Evolutionary conservation across 371 early-diverging fungal genomes (phyloP).

Genomic region (Rhizomucor miehei): DNA sequence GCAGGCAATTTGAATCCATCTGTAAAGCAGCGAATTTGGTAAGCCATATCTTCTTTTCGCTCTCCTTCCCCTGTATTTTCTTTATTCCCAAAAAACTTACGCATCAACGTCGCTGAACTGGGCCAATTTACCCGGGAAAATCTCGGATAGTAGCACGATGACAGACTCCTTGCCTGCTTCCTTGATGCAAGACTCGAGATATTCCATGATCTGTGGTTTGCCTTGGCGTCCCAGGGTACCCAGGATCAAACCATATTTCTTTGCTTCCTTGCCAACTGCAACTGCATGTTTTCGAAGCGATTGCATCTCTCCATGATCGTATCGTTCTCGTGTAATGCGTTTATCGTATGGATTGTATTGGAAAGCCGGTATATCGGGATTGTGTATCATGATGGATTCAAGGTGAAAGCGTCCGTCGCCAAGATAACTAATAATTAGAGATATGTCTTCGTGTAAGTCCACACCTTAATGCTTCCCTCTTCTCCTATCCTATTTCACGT

Average conservation of each 20-base stretch:
- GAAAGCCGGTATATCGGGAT: conserved; percentile 90
- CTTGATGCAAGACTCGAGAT: conserved; percentile 65
- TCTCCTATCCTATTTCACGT: conserved; percentile 3
- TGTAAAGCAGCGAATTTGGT: conserved; percentile 10
- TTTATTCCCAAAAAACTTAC: conserved; percentile 26
- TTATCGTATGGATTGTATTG: conserved; percentile 98
- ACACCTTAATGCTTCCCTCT: neutral
- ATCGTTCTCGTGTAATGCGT: conserved; percentile 90
- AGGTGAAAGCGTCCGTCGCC: conserved; percentile 99
- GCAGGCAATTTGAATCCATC: conserved; percentile 98
- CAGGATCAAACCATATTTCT: conserved; percentile 87
- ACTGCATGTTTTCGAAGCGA: conserved; percentile 84
- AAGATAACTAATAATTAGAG: conserved; percentile 66
- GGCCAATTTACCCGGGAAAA: conserved; percentile 89
- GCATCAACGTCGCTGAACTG: conserved; percentile 89
- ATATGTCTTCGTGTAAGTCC: neutral
- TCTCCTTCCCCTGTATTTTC: neutral
- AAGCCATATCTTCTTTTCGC: neutral
- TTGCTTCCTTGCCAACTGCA: conserved; percentile 64
- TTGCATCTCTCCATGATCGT: conserved; percentile 93
- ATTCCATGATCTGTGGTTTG: conserved; percentile 86
- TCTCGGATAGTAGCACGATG: conserved; percentile 87
- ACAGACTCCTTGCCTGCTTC: conserved; percentile 69
- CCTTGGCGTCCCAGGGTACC: conserved; percentile 99
- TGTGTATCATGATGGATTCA: conserved; percentile 99